A percentile compares a stretch with the other conserved stretches of the same genome.
These are phyloP conservation scores for Leishmania mexicana DNA, from an alignment of 208 protist genomes.

Conservation along the genomic window DNA sequence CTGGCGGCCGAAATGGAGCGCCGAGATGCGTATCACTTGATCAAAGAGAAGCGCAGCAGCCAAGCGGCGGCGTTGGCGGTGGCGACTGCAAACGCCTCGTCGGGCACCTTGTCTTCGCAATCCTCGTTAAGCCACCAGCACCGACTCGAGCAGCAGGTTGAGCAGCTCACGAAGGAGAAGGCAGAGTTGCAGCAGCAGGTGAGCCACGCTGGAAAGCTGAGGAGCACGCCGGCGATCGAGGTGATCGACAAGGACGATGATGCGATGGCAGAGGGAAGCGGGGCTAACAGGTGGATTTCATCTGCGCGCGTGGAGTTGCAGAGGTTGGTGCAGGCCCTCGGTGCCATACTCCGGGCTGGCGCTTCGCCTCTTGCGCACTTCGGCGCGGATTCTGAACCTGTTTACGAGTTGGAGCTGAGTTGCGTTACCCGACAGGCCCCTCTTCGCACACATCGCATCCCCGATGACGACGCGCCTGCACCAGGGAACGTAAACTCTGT, in stretches of 20 bases:
- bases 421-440: not conserved
- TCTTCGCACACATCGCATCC: not conserved
- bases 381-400: not conserved
- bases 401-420: conserved; percentile 23
- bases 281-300: not conserved
- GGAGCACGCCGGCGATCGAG: conserved; percentile 11
- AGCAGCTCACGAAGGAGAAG: conserved; percentile 16
- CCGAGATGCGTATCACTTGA: conserved; percentile 57
- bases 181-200: not conserved
- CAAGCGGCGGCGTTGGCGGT: not conserved
- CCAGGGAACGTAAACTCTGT: not conserved
- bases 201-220: not conserved
- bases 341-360: not conserved
- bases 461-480: not conserved
- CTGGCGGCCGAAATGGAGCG: conserved; percentile 52
- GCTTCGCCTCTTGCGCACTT: not conserved
- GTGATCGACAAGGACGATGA: conserved; percentile 29
- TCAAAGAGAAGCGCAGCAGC: conserved; percentile 38
- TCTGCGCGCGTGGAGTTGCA: conserved; percentile 15
- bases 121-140: not conserved
- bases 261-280: not conserved
- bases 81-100: not conserved
- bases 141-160: conserved; percentile 4
- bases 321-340: conserved; percentile 9
- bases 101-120: not conserved